Evolutionary conservation across 2,329 filamentous ascomycete genomes (phyloP).

Genomic region (Stachybotrys elegans): DNA sequence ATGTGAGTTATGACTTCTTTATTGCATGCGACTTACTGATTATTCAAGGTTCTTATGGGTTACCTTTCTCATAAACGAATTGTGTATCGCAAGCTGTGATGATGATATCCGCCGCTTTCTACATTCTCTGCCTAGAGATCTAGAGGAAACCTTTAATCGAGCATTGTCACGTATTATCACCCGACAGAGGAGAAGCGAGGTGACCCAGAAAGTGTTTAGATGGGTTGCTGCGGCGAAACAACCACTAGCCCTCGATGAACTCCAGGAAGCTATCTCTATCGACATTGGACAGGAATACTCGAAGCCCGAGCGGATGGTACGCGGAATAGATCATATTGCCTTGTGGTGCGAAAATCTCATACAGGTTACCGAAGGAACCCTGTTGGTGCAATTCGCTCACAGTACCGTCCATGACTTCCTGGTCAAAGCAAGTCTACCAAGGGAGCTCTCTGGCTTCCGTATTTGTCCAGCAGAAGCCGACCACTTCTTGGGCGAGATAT

Average conservation of each 20-base stretch:
- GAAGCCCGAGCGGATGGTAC: constrained; percentile 17
- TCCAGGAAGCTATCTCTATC: constrained; percentile 30
- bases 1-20: constrained; percentile 21
- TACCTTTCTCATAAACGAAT: constrained; percentile 27
- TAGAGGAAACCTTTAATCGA: constrained; percentile 11
- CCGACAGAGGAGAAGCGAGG: not conserved
- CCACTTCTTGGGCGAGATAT: not conserved
- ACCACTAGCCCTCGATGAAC: constrained; percentile 26
- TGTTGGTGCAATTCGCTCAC: constrained; percentile 28
- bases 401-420: constrained; percentile 26
- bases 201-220: constrained; percentile 6
- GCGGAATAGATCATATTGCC: constrained; percentile 19
- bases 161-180: constrained; percentile 8
- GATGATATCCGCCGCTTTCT: constrained; percentile 11
- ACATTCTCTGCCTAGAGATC: constrained; percentile 7
- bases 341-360: constrained; percentile 29
- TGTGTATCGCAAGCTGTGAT: constrained; percentile 22
- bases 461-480: not conserved
- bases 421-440: not conserved
- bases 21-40: not conserved
- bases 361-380: constrained; percentile 22
- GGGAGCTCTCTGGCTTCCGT: not conserved
- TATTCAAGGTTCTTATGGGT: constrained; percentile 34
- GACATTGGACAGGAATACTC: constrained; percentile 20
- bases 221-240: constrained; percentile 26